These are phyloP conservation scores for Ceratocystis huliohia DNA, from an alignment of 2,329 filamentous ascomycete genomes.

Conservation along the genomic window DNA sequence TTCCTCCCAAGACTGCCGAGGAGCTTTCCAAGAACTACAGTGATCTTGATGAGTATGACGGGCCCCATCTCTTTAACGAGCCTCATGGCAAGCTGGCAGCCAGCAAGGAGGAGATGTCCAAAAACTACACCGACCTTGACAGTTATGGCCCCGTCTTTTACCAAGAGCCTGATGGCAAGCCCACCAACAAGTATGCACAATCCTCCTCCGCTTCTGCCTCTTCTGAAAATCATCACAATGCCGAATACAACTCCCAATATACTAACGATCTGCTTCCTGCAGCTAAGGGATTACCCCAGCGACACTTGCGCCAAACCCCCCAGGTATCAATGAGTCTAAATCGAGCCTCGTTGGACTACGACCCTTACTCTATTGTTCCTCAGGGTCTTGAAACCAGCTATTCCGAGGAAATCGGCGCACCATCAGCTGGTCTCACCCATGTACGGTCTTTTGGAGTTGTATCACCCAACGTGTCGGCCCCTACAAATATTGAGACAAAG, in stretches of 20 bases:
- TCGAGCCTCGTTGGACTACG: background rate
- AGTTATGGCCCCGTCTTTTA: slow-evolving; percentile 30
- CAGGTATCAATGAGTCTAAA: background rate
- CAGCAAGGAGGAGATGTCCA: slow-evolving; percentile 28
- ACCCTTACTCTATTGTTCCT: slow-evolving; percentile 33
- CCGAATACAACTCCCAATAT: background rate
- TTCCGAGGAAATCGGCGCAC: slow-evolving; percentile 32
- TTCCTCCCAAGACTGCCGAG: slow-evolving; percentile 24
- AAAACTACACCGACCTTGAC: slow-evolving; percentile 32
- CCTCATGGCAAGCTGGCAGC: slow-evolving; percentile 21
- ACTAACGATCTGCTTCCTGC: slow-evolving; percentile 13
- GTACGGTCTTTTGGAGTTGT: slow-evolving; percentile 25
- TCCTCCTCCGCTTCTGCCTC: background rate
- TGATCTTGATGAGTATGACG: slow-evolving; percentile 29
- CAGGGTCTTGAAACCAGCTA: slow-evolving; percentile 39
- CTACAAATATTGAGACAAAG: slow-evolving; percentile 37
- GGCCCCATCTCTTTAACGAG: slow-evolving; percentile 20
- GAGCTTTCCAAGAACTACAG: slow-evolving; percentile 30
- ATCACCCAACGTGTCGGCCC: slow-evolving; percentile 3
- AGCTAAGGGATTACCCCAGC: slow-evolving; percentile 4
- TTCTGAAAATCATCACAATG: slow-evolving; percentile 1
- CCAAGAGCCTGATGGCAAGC: slow-evolving; percentile 29
- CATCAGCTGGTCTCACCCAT: slow-evolving; percentile 9
- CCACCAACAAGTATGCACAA: slow-evolving; percentile 24
- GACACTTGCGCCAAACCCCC: background rate